These are phyloP conservation scores for Ephemerocybe angulata DNA, from an alignment of 768 basidiomycete genomes.

Conservation along the genomic window DNA sequence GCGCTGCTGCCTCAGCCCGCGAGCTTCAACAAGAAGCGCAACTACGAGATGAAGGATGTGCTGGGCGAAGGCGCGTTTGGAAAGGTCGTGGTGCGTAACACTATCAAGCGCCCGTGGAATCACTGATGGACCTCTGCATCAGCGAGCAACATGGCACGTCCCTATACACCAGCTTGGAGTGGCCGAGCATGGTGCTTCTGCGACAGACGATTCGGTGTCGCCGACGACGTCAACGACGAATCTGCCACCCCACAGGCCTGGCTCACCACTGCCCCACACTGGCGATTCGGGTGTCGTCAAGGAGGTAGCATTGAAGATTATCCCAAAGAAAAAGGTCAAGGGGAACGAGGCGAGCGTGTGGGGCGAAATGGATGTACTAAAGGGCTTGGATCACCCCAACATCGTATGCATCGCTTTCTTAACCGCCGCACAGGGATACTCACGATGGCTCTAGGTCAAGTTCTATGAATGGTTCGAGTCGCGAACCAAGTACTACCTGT, in stretches of 20 bases:
- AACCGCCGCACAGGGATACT: not conserved
- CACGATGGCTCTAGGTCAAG: slow-evolving; percentile 59
- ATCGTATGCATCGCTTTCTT: slow-evolving; percentile 52
- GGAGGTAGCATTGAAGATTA: slow-evolving; percentile 85
- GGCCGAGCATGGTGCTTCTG: slow-evolving; percentile 56
- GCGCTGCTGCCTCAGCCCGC: slow-evolving; percentile 77
- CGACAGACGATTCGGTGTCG: slow-evolving; percentile 16
- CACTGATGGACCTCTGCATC: not conserved
- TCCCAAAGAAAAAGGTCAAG: slow-evolving; percentile 93
- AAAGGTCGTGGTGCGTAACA: slow-evolving; percentile 67
- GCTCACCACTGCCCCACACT: slow-evolving; percentile 13
- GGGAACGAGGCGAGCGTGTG: slow-evolving; percentile 86
- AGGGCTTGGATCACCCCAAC: slow-evolving; percentile 86
- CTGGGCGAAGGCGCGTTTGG: slow-evolving; percentile 88
- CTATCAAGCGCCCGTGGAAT: not conserved
- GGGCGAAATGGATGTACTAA: slow-evolving; percentile 91
- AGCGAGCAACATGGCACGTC: slow-evolving; percentile 79
- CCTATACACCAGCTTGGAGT: slow-evolving; percentile 55
- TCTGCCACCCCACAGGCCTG: slow-evolving; percentile 12
- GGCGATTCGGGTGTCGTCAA: slow-evolving; percentile 43
- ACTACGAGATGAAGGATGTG: slow-evolving; percentile 66
- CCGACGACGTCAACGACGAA: slow-evolving; percentile 17
- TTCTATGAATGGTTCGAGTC: slow-evolving; percentile 98
- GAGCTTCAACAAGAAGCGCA: slow-evolving; percentile 83
- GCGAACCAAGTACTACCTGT: slow-evolving; percentile 89